Conservation (phyloP, 2,329 filamentous ascomycete species). For the Trichophyton verrucosum region DNA sequence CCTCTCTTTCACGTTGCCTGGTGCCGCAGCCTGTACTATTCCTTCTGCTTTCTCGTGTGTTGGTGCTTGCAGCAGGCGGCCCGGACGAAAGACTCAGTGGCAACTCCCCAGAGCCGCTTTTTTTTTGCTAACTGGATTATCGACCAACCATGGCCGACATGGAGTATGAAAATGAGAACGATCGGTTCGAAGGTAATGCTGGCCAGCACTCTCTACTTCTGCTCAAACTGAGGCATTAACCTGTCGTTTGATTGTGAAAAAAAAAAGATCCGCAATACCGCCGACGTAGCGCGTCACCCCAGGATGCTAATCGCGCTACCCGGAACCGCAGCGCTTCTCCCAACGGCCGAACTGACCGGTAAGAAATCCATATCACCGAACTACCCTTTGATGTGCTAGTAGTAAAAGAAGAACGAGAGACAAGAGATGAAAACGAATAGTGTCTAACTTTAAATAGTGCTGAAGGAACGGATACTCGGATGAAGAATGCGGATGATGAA, state of each 20-base stretch:
- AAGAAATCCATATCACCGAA: slow-evolving; percentile 15
- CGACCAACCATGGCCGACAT: slow-evolving; percentile 22
- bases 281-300: slow-evolving; percentile 55
- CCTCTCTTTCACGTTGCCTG: neutral
- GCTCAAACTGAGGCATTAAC: neutral
- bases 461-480: slow-evolving; percentile 23
- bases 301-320: slow-evolving; percentile 41
- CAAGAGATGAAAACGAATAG: neutral
- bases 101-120: neutral
- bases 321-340: slow-evolving; percentile 54
- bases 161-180: slow-evolving; percentile 55
- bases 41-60: neutral
- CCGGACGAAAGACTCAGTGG: neutral
- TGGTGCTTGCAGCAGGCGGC: neutral
- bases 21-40: neutral
- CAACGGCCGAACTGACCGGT: slow-evolving; percentile 45
- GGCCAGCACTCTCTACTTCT: neutral
- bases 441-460: slow-evolving; percentile 4
- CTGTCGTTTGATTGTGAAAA: slow-evolving; percentile 15
- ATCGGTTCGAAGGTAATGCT: slow-evolving; percentile 52
- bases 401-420: neutral
- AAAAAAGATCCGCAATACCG: slow-evolving; percentile 53
- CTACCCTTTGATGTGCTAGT: neutral
- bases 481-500: slow-evolving; percentile 44
- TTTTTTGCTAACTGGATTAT: neutral